These are phyloP conservation scores for Neopestalotiopsis sp. DNA, from an alignment of 2,329 filamentous ascomycete species.

Conservation along the genomic window DNA sequence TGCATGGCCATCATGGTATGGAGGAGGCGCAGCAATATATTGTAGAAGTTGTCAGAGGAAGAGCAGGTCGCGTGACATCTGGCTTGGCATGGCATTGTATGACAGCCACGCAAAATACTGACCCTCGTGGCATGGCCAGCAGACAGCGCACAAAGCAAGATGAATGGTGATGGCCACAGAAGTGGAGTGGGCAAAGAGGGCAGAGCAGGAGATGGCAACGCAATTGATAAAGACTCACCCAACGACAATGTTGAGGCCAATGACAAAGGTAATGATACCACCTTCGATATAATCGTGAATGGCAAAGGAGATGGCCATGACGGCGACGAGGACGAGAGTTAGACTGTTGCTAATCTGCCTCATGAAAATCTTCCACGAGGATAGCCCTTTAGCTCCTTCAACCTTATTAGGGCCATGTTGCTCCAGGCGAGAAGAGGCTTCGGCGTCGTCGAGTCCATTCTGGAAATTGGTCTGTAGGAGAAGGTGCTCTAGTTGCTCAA, in stretches of 20 bases:
- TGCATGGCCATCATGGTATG: too few relatives aligned
- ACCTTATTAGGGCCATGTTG: conserved; percentile 74
- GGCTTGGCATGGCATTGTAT: not conserved
- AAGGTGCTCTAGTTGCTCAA: conserved; percentile 35
- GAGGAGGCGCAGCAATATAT: too few relatives aligned
- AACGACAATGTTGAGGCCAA: conserved; percentile 70
- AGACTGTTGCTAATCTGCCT: conserved; percentile 80
- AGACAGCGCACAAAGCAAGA: not conserved
- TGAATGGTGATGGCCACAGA: too few relatives aligned
- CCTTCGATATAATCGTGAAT: conserved; percentile 69
- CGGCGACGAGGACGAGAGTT: conserved; percentile 75
- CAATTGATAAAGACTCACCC: conserved; percentile 50
- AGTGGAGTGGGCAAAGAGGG: not conserved
- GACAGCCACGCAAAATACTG: not conserved
- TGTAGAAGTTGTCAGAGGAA: not conserved
- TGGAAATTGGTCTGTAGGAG: conserved; percentile 47
- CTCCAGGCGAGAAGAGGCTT: conserved; percentile 68
- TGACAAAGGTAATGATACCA: conserved; percentile 67
- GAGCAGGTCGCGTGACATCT: not conserved
- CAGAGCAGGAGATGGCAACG: not conserved
- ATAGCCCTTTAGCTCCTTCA: conserved; percentile 73
- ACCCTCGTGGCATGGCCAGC: not conserved
- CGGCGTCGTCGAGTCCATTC: conserved; percentile 66
- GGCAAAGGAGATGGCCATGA: conserved; percentile 72
- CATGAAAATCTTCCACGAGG: conserved; percentile 76